These are phyloP conservation scores for Venturiaceae sp. DNA, from an alignment of 2,329 filamentous ascomycete species.

Conservation along the genomic window DNA sequence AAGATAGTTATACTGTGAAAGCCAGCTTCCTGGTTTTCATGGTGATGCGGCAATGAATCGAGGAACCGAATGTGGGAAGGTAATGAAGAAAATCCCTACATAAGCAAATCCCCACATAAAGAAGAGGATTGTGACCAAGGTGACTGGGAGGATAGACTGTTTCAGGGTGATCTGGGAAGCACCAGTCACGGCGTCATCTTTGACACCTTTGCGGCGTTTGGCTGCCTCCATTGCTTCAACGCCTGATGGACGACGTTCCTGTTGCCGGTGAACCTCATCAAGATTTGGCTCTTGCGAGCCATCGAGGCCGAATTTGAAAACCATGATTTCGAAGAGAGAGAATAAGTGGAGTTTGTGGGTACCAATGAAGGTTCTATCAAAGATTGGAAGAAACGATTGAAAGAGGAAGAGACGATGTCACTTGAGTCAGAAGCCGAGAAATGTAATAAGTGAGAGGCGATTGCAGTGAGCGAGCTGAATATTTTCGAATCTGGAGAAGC, in stretches of 20 bases:
- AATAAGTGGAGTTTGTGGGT: neutral
- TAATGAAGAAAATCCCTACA: neutral
- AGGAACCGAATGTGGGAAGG: too few species aligned
- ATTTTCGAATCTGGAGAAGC: neutral
- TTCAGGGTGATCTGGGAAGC: conserved; percentile 30
- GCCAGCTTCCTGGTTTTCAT: too few species aligned
- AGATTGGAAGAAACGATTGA: neutral
- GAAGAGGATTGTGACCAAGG: conserved; percentile 37
- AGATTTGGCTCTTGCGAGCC: conserved; percentile 22
- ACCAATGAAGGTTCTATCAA: neutral
- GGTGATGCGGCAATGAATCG: too few species aligned
- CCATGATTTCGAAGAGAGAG: conserved; percentile 7
- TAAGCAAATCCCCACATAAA: conserved; percentile 42
- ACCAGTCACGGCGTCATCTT: conserved; percentile 24
- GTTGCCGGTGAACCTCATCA: conserved; percentile 25
- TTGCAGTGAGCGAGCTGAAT: neutral
- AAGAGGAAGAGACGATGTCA: neutral
- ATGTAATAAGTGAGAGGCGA: neutral
- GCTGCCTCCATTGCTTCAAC: conserved; percentile 22
- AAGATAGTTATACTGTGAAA: too few species aligned
- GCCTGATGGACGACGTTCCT: conserved; percentile 24
- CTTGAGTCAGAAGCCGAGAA: neutral
- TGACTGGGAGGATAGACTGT: conserved; percentile 39
- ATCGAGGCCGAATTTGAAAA: conserved; percentile 13
- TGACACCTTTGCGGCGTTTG: conserved; percentile 22